These are phyloP conservation scores for Corynespora cassiicola DNA, from an alignment of 2,329 filamentous ascomycete genomes.

Conservation along the genomic window DNA sequence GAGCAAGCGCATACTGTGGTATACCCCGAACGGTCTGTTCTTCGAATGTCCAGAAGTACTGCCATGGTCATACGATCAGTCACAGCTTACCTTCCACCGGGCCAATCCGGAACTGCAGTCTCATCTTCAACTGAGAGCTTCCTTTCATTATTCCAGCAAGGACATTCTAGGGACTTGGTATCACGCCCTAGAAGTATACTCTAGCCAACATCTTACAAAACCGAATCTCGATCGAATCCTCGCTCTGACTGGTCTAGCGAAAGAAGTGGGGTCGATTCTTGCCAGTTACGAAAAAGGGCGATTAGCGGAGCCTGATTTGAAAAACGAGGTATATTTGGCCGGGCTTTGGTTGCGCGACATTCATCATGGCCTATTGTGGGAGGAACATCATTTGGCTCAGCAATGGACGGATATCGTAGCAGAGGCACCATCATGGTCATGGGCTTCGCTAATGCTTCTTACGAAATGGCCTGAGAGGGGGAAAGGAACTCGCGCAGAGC, in stretches of 20 bases:
- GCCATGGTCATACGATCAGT: slow-evolving; percentile 2
- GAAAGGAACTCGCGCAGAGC: not conserved
- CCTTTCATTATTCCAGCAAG: slow-evolving; percentile 1
- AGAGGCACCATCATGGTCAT: slow-evolving; percentile 2
- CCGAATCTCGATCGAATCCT: slow-evolving; percentile 5
- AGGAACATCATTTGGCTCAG: slow-evolving; percentile 5
- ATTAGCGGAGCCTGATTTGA: not conserved
- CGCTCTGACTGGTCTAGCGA: slow-evolving; percentile 4
- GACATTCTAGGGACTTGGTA: slow-evolving; percentile 5
- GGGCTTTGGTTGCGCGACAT: slow-evolving; percentile 6
- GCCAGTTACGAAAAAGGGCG: not conserved
- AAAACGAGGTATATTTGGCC: slow-evolving; percentile 2
- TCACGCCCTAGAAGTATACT: slow-evolving; percentile 8
- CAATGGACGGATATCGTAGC: not conserved
- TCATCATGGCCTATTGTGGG: slow-evolving; percentile 4
- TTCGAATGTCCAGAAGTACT: slow-evolving; percentile 5
- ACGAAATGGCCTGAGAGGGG: slow-evolving; percentile 3
- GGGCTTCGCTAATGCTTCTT: slow-evolving; percentile 1
- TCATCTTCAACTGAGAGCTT: slow-evolving; percentile 3
- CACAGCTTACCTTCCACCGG: slow-evolving; percentile 1
- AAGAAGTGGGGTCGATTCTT: slow-evolving; percentile 5
- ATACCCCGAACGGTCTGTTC: slow-evolving; percentile 5
- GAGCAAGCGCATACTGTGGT: slow-evolving; percentile 7
- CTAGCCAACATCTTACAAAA: slow-evolving; percentile 2
- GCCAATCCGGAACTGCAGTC: too few relatives aligned